Evolutionary conservation across 306 rosid species (phyloP).

Genomic region (Vigna hirtella): DNA sequence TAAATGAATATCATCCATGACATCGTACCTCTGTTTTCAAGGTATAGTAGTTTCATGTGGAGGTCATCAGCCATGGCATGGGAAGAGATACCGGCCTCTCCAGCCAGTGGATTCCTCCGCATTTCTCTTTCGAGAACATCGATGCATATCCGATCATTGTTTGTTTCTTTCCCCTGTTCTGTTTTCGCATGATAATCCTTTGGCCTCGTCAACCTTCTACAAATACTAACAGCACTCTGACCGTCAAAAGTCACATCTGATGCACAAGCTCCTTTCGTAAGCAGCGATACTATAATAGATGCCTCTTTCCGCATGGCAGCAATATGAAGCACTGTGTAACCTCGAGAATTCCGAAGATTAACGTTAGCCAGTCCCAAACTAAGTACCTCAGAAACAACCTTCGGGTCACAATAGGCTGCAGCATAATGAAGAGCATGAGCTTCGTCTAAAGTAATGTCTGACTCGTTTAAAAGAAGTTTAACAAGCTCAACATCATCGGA

Average conservation of each 20-base stretch:
- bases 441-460: constrained; percentile 71
- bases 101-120: constrained; percentile 77
- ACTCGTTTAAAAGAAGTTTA: constrained; percentile 72
- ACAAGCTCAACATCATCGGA: constrained; percentile 94
- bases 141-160: constrained; percentile 86
- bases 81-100: constrained; percentile 50
- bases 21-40: constrained; percentile 80
- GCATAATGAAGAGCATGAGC: constrained; percentile 93
- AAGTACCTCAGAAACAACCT: constrained; percentile 87
- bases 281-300: constrained; percentile 72
- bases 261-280: constrained; percentile 78
- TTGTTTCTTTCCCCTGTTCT: constrained; percentile 73
- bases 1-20: constrained; percentile 25
- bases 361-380: constrained; percentile 66
- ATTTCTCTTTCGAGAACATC: constrained; percentile 93
- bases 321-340: constrained; percentile 83
- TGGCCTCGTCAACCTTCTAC: constrained; percentile 89
- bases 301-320: constrained; percentile 95
- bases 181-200: constrained; percentile 75
- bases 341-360: constrained; percentile 71
- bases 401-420: constrained; percentile 92
- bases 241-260: constrained; percentile 71
- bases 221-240: constrained; percentile 86
- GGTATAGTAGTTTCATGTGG: constrained; percentile 71
- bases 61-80: constrained; percentile 70